Evolutionary conservation across 2,329 filamentous ascomycete genomes (phyloP), one percentile per base, ranked within the genome.

Genomic region (Penicillium decumbens): DNA sequence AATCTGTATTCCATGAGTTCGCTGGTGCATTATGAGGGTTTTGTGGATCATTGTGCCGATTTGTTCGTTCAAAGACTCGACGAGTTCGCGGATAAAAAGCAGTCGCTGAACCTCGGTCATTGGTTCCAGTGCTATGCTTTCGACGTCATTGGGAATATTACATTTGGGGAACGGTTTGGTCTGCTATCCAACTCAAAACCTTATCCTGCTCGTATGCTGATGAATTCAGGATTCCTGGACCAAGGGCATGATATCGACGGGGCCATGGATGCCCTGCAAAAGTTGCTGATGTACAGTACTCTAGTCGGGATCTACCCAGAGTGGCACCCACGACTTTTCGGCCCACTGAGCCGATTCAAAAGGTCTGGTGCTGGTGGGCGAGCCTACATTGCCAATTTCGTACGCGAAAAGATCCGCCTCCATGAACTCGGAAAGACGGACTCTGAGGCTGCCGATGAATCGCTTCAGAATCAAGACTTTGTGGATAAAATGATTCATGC

Each of bases 81-180:
- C 0, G 72, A 76, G 47, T 66, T 73, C 9, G 68, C 73, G 1
- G 43, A 51, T 0, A 45, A 50, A 0, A 58, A 58, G 0, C 13
- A 63, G 3, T 45, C 51, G 0, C 54, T 79, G 3, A 67, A 80
- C 51, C 54, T 69, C 0, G 60, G 61, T 1, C 50, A 80, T 43
- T 69, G 66, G 65, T 58, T 69, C 30, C 66, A 69, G 41, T 68
- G 64, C 24, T 69, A 68, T 49, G 64, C 66, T 1, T 68, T 69
- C 43, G 66, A 69, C 41, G 75, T 80, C 1, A 78, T 81, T 27
- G 77, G 76, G 0, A 69, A 75, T 32, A 76, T 81, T 15, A 78
- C 75, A 0, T 73, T 73, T 29, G 63, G 65, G 10, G 50, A 64
- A 44, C 53, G 62, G 32, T 64, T 63, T 35, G 63, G 65, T 64